Evolutionary conservation across 2,329 filamentous ascomycete genomes (phyloP).

Genomic region (Cladophialophora bantiana): DNA sequence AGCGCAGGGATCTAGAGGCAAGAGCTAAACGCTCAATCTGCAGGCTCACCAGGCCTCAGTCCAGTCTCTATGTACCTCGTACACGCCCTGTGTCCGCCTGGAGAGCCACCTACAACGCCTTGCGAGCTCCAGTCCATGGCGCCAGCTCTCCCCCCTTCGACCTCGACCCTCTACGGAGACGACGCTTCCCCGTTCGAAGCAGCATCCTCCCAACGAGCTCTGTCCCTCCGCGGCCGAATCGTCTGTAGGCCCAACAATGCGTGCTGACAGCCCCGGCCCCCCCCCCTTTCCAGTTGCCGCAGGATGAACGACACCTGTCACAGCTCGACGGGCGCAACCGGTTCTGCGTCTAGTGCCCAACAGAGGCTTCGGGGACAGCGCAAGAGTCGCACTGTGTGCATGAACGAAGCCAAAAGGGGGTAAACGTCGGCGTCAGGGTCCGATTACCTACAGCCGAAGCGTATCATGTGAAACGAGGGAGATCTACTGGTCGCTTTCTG

Average conservation of each 20-base stretch:
- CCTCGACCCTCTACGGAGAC: not conserved
- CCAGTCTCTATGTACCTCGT: not conserved
- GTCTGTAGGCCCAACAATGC: not conserved
- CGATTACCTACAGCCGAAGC: not conserved
- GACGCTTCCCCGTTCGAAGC: not conserved
- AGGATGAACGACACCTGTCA: not conserved
- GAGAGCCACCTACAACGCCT: not conserved
- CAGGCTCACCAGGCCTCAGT: not conserved
- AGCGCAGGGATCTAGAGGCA: not conserved
- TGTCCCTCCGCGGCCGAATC: not conserved
- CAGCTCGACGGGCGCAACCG: not conserved
- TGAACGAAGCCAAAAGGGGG: conserved; percentile 2
- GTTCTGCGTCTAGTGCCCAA: conserved; percentile 4
- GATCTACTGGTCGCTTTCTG: conserved; percentile 4
- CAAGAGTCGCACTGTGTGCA: conserved; percentile 1
- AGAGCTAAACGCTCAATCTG: conserved; percentile 11
- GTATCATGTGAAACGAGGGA: conserved; percentile 4
- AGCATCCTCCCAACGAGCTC: not conserved
- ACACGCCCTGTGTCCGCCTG: not conserved
- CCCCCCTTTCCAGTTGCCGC: not conserved
- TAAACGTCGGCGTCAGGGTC: conserved; percentile 1
- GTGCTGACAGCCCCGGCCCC: not conserved
- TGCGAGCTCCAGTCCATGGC: not conserved
- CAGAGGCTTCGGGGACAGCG: not conserved
- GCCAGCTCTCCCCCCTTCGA: not conserved